Evolutionary conservation across 2,329 filamentous ascomycete species (phyloP), one percentile per base, ranked within the genome.

Genomic region (Pseudogymnoascus sp.): DNA sequence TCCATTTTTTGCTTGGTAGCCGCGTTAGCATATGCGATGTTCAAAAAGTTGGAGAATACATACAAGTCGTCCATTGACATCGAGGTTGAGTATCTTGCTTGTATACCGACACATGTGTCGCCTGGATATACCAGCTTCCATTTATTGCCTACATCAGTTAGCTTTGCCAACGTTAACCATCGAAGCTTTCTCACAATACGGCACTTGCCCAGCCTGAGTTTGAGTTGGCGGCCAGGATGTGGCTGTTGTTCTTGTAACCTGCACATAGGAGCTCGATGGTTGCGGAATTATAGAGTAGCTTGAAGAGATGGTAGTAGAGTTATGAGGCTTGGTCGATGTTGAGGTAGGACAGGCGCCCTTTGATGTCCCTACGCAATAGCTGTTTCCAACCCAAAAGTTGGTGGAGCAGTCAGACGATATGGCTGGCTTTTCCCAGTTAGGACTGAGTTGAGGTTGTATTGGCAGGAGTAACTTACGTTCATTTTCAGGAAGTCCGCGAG

Each of bases 321-420:
- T 64, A 35, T 59, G 56, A 35, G 29, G 61, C 63, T 31, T 40
- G 13, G 42, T 61, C 13, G 65, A 66, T n/a, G 69, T 63, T 6
- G 61, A 64, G 6, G 62, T 67, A 16, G 64, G 65, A 16, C 64
- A 29, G 6, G 63, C 24, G 8, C 62, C 47, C 26, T 62, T 61
- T 16, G 65, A 63, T 8, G 66, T 44, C 13, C 71, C 62, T 8
- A 73, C 70, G 50, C 72, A 73, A 64, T 74, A 74, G 2, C 68
- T 63, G 7, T 72, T 56, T 3, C 59, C 62, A 3, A 62, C n/a
- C 67, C 68, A 70, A 59, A 72, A 71, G 65, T 72, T 72, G 24
- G 61, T 67, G 4, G 37, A 13, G 66, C 71, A 73, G 65, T 74
- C 70, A 6, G 37, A 35, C 3, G 67, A 69, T 13, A 73, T 66